Evolutionary conservation across 805 yeast genomes (phyloP).

Genomic region (Candida quercuum): DNA sequence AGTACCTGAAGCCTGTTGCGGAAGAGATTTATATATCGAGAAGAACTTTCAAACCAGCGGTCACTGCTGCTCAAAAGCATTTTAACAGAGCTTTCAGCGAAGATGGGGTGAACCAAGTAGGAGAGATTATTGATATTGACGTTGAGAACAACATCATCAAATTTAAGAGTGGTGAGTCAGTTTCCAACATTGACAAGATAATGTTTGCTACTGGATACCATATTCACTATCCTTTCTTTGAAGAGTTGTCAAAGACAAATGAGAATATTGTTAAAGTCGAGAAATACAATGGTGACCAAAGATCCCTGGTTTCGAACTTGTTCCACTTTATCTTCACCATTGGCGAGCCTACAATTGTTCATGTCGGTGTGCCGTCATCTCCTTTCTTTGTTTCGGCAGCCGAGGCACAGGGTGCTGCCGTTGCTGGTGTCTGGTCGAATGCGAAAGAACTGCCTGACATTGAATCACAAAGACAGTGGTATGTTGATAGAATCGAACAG

Average conservation of each 20-base stretch:
- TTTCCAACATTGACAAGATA: conserved; percentile 29
- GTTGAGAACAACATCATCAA: conserved; percentile 6
- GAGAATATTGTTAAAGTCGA: conserved; percentile 15
- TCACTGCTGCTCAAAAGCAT: conserved; percentile 4
- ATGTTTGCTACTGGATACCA: conserved; percentile 38
- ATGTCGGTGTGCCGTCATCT: conserved; percentile 24
- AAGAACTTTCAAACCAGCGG: conserved; percentile 1
- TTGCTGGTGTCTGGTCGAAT: conserved; percentile 7
- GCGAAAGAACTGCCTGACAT: conserved; percentile 2
- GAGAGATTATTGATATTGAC: conserved; percentile 7
- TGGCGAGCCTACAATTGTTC: conserved; percentile 33
- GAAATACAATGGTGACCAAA: conserved; percentile 4
- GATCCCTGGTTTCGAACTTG: conserved; percentile 24
- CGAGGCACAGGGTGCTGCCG: conserved; percentile 5
- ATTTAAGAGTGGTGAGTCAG: conserved; percentile 19
- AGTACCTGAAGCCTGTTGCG: conserved; percentile 25
- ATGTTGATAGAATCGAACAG: background rate
- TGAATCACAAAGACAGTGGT: conserved; percentile 3
- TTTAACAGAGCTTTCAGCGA: conserved; percentile 8
- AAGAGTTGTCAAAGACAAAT: conserved; percentile 11
- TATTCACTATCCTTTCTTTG: conserved; percentile 30
- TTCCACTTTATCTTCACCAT: conserved; percentile 32
- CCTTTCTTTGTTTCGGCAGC: conserved; percentile 1
- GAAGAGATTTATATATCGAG: conserved; percentile 10
- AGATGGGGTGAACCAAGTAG: conserved; percentile 7